These are phyloP conservation scores for Biscogniauxia sp. DNA, from an alignment of 2,329 filamentous ascomycete species.

Conservation along the genomic window DNA sequence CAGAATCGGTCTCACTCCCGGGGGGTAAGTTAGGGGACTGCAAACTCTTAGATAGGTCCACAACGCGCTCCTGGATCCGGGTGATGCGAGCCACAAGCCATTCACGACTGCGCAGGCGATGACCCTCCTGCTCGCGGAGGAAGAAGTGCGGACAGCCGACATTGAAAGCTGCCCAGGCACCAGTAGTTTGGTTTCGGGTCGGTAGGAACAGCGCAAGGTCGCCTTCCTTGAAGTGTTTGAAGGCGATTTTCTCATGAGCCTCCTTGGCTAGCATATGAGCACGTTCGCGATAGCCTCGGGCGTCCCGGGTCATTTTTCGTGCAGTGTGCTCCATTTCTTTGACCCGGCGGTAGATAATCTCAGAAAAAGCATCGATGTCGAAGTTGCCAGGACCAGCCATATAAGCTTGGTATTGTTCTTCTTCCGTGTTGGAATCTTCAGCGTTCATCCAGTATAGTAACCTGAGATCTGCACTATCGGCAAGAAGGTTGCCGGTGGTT, in stretches of 20 bases:
- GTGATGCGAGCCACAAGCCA: constrained; percentile 96
- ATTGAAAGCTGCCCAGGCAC: constrained; percentile 98
- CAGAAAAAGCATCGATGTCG: constrained; percentile 79
- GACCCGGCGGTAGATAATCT: constrained; percentile 82
- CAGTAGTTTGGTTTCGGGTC: constrained; percentile 88
- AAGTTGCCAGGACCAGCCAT: constrained; percentile 73
- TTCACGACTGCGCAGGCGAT: constrained; percentile 79
- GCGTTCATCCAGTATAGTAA: constrained; percentile 81
- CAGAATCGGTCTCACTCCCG: constrained; percentile 47
- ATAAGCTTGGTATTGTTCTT: constrained; percentile 71
- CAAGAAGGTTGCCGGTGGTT: constrained; percentile 51
- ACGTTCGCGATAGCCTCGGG: constrained; percentile 82
- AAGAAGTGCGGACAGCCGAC: constrained; percentile 97
- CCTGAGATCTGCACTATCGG: constrained; percentile 65
- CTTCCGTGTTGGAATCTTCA: constrained; percentile 63
- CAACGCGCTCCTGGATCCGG: constrained; percentile 87
- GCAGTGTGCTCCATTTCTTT: constrained; percentile 93
- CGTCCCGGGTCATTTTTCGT: constrained; percentile 89
- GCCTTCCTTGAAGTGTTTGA: constrained; percentile 92
- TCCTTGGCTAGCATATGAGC: constrained; percentile 78
- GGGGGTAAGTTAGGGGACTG: constrained; percentile 42
- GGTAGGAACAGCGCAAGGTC: constrained; percentile 92
- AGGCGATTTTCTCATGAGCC: constrained; percentile 93
- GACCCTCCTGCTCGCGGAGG: constrained; percentile 85
- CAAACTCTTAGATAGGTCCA: constrained; percentile 82